Evolutionary conservation across 2,329 filamentous ascomycete species (phyloP).

Genomic region (Dendrostoma leiphaemia): DNA sequence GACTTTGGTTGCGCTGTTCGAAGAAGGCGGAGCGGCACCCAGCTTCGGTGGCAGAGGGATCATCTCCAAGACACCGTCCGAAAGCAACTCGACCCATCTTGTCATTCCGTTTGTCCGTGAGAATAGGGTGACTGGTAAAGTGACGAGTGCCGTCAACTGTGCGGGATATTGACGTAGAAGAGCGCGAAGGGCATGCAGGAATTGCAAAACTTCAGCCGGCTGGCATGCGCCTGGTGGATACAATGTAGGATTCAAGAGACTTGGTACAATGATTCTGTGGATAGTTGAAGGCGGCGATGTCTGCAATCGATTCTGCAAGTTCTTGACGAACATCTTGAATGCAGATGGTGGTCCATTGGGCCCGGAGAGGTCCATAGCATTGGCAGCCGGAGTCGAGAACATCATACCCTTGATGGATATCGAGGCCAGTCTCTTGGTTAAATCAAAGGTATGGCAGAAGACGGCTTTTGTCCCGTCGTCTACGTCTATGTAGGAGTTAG

Average conservation of each 20-base stretch:
- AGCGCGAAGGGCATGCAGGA: constrained; percentile 75
- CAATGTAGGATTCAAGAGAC: constrained; percentile 79
- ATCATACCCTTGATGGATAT: constrained; percentile 49
- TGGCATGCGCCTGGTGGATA: constrained; percentile 69
- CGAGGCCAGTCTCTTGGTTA: constrained; percentile 60
- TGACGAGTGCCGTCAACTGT: constrained; percentile 69
- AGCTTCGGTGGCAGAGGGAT: constrained; percentile 64
- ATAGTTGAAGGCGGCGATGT: constrained; percentile 59
- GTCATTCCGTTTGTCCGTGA: constrained; percentile 73
- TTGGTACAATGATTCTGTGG: constrained; percentile 83
- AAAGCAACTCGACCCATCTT: constrained; percentile 81
- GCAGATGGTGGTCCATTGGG: constrained; percentile 39
- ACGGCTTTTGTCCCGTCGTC: constrained; percentile 28
- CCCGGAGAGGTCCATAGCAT: constrained; percentile 33
- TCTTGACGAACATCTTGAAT: constrained; percentile 63
- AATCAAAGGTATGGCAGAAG: constrained; percentile 74
- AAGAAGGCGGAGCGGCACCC: constrained; percentile 31
- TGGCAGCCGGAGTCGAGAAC: constrained; percentile 48
- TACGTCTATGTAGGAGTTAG: constrained; percentile 14
- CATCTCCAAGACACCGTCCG: constrained; percentile 84
- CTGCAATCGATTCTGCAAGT: constrained; percentile 54
- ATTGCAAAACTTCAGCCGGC: constrained; percentile 74
- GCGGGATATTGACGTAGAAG: constrained; percentile 67
- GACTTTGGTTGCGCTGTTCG: constrained; percentile 32
- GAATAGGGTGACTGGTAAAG: constrained; percentile 77